Conservation (phyloP, 768 basidiomycete species). For the Mycena floridula region DNA sequence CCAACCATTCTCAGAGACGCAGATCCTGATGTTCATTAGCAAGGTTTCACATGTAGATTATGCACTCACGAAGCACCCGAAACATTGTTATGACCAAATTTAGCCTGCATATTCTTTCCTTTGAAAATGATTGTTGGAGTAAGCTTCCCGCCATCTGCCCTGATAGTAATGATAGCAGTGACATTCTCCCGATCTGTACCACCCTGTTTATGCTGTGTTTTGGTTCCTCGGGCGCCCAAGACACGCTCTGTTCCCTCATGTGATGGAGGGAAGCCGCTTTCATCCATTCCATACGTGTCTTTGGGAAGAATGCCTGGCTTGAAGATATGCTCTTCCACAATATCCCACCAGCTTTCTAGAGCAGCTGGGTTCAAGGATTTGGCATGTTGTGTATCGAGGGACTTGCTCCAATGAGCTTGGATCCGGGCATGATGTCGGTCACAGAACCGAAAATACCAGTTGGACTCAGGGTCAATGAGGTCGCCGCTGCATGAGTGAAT, state of each 20-base stretch:
- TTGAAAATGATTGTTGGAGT: constrained; percentile 11
- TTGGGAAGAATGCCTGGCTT: constrained; percentile 14
- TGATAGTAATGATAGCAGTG: constrained; percentile 15
- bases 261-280: constrained; percentile 22
- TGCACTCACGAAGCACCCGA: constrained; percentile 9
- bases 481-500: constrained; percentile 2
- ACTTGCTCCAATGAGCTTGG: constrained; percentile 23
- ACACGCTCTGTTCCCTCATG: constrained; percentile 19
- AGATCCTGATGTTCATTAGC: constrained; percentile 8
- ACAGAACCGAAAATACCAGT: constrained; percentile 19
- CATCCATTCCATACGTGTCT: constrained; percentile 27
- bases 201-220: constrained; percentile 25
- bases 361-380: constrained; percentile 21
- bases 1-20: constrained; percentile 17
- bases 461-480: constrained; percentile 9
- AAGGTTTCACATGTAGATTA: neutral
- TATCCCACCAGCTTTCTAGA: constrained; percentile 24
- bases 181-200: constrained; percentile 20
- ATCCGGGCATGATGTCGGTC: constrained; percentile 20
- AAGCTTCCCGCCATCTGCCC: constrained; percentile 9
- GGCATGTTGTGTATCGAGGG: constrained; percentile 24
- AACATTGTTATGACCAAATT: constrained; percentile 10
- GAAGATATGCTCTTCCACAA: constrained; percentile 21
- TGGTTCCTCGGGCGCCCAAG: constrained; percentile 15
- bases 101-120: constrained; percentile 7